Conservation (phyloP, 352 stramenopile species). For the Blastocystis sp. region DNA sequence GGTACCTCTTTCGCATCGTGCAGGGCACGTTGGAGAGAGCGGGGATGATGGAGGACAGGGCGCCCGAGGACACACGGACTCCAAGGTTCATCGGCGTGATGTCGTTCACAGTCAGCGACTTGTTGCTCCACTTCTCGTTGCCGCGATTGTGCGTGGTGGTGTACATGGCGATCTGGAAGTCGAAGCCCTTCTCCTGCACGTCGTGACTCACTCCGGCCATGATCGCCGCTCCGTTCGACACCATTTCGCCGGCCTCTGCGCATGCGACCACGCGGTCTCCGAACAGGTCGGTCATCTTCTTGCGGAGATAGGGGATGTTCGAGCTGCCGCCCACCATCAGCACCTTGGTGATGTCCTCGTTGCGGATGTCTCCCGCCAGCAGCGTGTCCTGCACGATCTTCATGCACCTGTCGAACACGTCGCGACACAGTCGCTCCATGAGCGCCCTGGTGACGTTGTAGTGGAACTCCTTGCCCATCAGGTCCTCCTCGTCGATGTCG, state of each 20-base stretch:
- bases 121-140: background rate
- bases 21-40: background rate
- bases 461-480: conserved; percentile 8
- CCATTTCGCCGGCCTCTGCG: background rate
- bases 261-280: background rate
- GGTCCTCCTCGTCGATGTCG: background rate
- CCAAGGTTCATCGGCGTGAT: conserved; percentile 46
- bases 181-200: conserved; percentile 35
- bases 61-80: background rate
- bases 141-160: conserved; percentile 30
- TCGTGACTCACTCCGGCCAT: background rate
- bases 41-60: conserved; percentile 5
- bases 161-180: conserved; percentile 53
- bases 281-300: background rate
- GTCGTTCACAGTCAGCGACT: background rate
- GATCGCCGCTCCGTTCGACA: conserved; percentile 16
- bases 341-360: background rate
- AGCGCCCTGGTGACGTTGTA: background rate
- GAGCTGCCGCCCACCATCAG: background rate
- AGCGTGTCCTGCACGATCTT: background rate
- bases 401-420: background rate
- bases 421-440: background rate
- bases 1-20: background rate
- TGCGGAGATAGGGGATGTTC: conserved; percentile 20
- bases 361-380: background rate